Evolutionary conservation across 352 stramenopile species (phyloP), one percentile per base, ranked within the genome.

Genomic region (Phytophthora meadii): DNA sequence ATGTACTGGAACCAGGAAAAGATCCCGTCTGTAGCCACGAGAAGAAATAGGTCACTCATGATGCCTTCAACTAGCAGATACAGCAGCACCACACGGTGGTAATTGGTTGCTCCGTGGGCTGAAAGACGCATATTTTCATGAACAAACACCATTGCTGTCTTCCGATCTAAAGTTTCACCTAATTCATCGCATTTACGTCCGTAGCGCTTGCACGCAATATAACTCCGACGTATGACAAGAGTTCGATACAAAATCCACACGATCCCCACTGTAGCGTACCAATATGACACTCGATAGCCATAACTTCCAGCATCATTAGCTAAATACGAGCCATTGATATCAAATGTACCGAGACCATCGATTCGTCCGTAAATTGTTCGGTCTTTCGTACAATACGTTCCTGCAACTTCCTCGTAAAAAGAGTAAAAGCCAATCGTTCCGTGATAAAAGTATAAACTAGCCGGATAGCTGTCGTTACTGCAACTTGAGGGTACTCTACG

Each of bases 11-110:
- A 44, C 44, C 55, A 56, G 5, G 66, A 50, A 25, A 61, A 39
- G 1, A 60, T 6, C 2, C 61, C 66, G 36, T 74, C 66, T 1
- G 49, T 74, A 11, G 66, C 61, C 3, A 74, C 46, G 5, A 71
- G 49, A 27, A 74, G 17, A 34, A 74, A 74, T 14, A 68, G 22
- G 5, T 74, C 66, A 17, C 48, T 65, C 66, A 74, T 74, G 22
- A 74, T 40, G 0, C 66, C 61, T 52, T 71, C 66, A 1, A 63
- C 27, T 14, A 74, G 17, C 6, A 74, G 15, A 32, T 74, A 74
- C 3, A 74, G 47, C 4, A 74, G 19, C 14, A 42, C 11, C 3
- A 53, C 8, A 0, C 66, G 61, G 34, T 71, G 66, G 2, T 56
- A 63, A 30, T 68, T 68, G 14, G 52, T 56, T 8, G 52, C 51